Percentiles rank a stretch among this genome's conserved stretches.
phyloP scores from a whole-genome alignment of 2,329 filamentous ascomycete species.

The Pseudocercospora cruenta region DNA sequence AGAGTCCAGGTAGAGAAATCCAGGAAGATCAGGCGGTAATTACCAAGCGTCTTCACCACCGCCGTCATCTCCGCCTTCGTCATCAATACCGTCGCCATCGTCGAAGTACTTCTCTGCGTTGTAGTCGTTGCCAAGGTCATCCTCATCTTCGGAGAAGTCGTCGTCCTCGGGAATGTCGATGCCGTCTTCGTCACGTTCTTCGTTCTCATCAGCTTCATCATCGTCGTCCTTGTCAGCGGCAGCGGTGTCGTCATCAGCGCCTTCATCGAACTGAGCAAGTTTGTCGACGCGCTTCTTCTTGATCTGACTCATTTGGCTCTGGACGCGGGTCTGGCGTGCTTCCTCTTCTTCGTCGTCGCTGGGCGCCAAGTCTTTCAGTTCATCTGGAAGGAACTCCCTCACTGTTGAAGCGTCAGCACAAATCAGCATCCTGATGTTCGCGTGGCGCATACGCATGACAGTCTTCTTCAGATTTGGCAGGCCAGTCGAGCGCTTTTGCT shows the following conservation, averaged over 20 bases:
- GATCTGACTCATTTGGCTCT: conserved; percentile 28
- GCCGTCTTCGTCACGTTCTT: conserved; percentile 51
- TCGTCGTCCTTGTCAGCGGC: conserved; percentile 25
- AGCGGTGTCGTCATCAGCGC: conserved; percentile 17
- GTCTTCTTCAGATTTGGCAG: conserved; percentile 56
- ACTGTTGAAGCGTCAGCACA: not conserved
- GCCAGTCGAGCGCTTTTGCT: conserved; percentile 38
- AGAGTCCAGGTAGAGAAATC: conserved; percentile 3
- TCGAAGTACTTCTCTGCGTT: conserved; percentile 56
- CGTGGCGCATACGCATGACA: conserved; percentile 20
- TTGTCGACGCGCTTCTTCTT: conserved; percentile 32
- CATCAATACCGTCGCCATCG: conserved; percentile 52
- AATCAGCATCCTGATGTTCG: not conserved
- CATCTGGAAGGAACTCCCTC: conserved; percentile 49
- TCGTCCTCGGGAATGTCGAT: conserved; percentile 26
- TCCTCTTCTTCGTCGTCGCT: conserved; percentile 24
- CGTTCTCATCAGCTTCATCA: conserved; percentile 67
- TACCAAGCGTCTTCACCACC: conserved; percentile 32
- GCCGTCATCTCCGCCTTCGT: conserved; percentile 29
- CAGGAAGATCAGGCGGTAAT: conserved; percentile 12
- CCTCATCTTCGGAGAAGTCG: conserved; percentile 63
- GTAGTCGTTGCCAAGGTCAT: conserved; percentile 59
- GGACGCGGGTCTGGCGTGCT: conserved; percentile 11
- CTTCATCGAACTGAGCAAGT: conserved; percentile 31
- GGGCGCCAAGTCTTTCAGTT: conserved; percentile 50